Conservation (phyloP, 768 basidiomycete genomes). For the Hortiboletus flavorubellus region DNA sequence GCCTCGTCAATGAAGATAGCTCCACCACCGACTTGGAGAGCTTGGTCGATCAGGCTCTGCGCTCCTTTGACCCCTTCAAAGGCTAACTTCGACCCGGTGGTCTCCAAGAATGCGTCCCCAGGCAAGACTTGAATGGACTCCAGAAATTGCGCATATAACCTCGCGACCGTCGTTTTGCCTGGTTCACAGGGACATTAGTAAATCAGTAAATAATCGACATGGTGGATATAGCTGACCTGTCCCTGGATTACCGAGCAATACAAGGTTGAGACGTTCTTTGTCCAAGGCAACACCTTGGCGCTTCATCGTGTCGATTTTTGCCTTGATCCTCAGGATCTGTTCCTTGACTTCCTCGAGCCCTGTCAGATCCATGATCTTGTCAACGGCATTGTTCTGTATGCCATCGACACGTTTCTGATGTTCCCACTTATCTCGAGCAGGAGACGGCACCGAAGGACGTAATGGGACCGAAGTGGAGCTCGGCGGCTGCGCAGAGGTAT, state of each 20-base stretch:
- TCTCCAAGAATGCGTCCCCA: slow-evolving; percentile 54
- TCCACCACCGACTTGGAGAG: slow-evolving; percentile 55
- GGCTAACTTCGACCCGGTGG: slow-evolving; percentile 57
- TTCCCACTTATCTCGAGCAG: slow-evolving; percentile 16
- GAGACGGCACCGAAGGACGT: slow-evolving; percentile 10
- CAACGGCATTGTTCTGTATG: slow-evolving; percentile 48
- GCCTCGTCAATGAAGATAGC: slow-evolving; percentile 70
- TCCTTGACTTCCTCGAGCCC: slow-evolving; percentile 64
- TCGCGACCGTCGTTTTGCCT: slow-evolving; percentile 34
- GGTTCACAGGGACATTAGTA: neutral
- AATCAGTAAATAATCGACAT: neutral
- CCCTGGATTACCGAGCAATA: slow-evolving; percentile 66
- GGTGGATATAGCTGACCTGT: slow-evolving; percentile 63
- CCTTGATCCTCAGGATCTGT: slow-evolving; percentile 54
- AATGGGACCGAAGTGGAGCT: neutral
- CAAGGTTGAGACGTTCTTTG: slow-evolving; percentile 58
- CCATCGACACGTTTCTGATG: slow-evolving; percentile 50
- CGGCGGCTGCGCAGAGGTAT: neutral
- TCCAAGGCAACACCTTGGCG: slow-evolving; percentile 50
- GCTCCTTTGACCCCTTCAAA: slow-evolving; percentile 48
- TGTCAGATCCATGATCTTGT: slow-evolving; percentile 62
- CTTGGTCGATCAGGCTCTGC: slow-evolving; percentile 36
- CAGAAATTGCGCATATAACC: slow-evolving; percentile 61
- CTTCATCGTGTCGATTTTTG: slow-evolving; percentile 43
- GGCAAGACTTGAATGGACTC: slow-evolving; percentile 53